Conservation (phyloP, 1,284 basidiomycete species). For the Tilletia indica region DNA sequence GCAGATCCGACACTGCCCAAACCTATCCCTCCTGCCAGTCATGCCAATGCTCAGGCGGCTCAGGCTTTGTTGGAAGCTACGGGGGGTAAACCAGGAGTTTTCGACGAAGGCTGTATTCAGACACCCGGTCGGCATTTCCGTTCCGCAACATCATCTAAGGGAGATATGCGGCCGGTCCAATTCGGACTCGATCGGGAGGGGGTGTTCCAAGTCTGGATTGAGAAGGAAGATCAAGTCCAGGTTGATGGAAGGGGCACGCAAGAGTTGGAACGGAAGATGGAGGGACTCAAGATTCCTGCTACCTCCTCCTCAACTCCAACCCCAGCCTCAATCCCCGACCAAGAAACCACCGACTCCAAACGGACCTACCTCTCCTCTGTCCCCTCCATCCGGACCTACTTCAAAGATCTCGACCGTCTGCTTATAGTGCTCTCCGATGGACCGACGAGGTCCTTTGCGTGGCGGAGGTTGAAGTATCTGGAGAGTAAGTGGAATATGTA, state of each 20-base stretch:
- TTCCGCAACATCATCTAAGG: constrained; percentile 20
- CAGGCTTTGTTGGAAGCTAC: constrained; percentile 50
- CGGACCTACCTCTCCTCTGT: constrained; percentile 69
- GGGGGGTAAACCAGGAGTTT: constrained; percentile 52
- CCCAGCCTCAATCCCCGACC: neutral
- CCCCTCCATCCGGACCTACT: constrained; percentile 88
- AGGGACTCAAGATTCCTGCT: neutral
- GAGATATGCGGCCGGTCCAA: constrained; percentile 21
- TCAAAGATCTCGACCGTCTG: constrained; percentile 85
- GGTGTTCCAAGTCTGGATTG: constrained; percentile 49
- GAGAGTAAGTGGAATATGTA: constrained; percentile 96
- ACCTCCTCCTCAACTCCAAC: neutral
- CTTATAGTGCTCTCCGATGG: constrained; percentile 73
- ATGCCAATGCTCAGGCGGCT: constrained; percentile 51
- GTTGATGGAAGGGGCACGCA: neutral
- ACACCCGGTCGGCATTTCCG: constrained; percentile 36
- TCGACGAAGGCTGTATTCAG: constrained; percentile 36
- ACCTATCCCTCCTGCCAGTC: constrained; percentile 50
- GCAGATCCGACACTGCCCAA: constrained; percentile 31
- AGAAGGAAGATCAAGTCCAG: constrained; percentile 20
- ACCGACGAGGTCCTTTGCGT: constrained; percentile 94
- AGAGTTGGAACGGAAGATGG: neutral
- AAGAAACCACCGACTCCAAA: neutral
- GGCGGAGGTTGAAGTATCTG: constrained; percentile 85
- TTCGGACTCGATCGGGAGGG: constrained; percentile 49